These are phyloP conservation scores for Hibiscus trionum DNA, from an alignment of 345 rosid species.

Conservation along the genomic window DNA sequence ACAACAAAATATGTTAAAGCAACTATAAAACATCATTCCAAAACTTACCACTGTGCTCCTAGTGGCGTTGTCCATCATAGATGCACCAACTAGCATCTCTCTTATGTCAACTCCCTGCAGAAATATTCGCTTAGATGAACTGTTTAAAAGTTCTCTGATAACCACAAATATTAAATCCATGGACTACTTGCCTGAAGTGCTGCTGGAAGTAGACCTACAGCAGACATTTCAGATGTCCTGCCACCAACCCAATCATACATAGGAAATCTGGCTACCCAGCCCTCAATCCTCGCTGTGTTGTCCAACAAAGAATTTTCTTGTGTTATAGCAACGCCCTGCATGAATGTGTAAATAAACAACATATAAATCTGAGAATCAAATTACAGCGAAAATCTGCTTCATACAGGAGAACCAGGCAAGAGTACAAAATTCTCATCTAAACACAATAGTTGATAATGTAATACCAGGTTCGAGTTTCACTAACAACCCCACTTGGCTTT, in stretches of 20 bases:
- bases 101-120: slow-evolving; percentile 75
- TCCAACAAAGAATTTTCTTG: slow-evolving; percentile 96
- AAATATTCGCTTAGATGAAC: slow-evolving; percentile 9
- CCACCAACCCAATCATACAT: slow-evolving; percentile 99
- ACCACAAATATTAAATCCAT: slow-evolving; percentile 11
- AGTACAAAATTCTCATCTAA: not conserved
- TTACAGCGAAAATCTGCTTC: not conserved
- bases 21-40: not conserved
- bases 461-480: not conserved
- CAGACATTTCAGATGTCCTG: slow-evolving; percentile 97
- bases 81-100: slow-evolving; percentile 91
- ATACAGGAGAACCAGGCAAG: not conserved
- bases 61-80: slow-evolving; percentile 85
- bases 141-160: not conserved
- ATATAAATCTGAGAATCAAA: slow-evolving; percentile 4
- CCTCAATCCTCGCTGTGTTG: slow-evolving; percentile 88
- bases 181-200: slow-evolving; percentile 70
- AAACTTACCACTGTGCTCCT: slow-evolving; percentile 47
- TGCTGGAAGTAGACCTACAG: slow-evolving; percentile 96
- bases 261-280: slow-evolving; percentile 97
- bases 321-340: slow-evolving; percentile 96
- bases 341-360: slow-evolving; percentile 14
- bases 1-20: not conserved
- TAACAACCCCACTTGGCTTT: too few species aligned
- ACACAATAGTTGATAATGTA: not conserved